Evolutionary conservation across 1,139 yeast species (phyloP).

Genomic region (Pichia kudriavzevii): DNA sequence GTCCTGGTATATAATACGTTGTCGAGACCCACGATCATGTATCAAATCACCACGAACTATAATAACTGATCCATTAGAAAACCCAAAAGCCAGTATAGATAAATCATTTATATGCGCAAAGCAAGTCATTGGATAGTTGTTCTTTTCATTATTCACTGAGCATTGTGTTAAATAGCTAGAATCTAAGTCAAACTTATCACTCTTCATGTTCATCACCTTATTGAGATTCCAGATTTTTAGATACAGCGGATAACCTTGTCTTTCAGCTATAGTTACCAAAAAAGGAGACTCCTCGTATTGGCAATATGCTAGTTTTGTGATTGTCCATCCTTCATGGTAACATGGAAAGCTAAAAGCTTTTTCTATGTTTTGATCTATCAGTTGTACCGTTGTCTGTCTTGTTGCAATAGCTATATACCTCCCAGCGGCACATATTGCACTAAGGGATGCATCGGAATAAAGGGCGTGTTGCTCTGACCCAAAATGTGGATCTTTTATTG

Average conservation of each 20-base stretch:
- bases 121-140: conserved; percentile 68
- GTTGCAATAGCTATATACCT: conserved; percentile 55
- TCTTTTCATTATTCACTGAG: conserved; percentile 29
- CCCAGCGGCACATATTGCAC: conserved; percentile 51
- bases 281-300: conserved; percentile 16
- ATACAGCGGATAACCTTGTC: conserved; percentile 59
- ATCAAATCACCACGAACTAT: conserved; percentile 80
- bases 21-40: conserved; percentile 87
- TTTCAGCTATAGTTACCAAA: conserved; percentile 68
- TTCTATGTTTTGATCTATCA: conserved; percentile 46
- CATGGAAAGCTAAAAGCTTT: conserved; percentile 49
- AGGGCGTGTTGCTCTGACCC: conserved; percentile 50
- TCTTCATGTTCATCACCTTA: conserved; percentile 27
- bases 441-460: conserved; percentile 69
- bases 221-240: conserved; percentile 69
- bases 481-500: conserved; percentile 74
- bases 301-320: conserved; percentile 48
- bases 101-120: conserved; percentile 50
- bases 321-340: conserved; percentile 55
- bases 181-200: conserved; percentile 21
- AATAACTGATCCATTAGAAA: conserved; percentile 78
- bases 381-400: conserved; percentile 45
- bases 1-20: conserved; percentile 65
- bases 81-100: conserved; percentile 72
- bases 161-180: conserved; percentile 25